phyloP scores from a whole-genome alignment of 495 filamentous ascomycete species.

The Glonium stellatum region DNA sequence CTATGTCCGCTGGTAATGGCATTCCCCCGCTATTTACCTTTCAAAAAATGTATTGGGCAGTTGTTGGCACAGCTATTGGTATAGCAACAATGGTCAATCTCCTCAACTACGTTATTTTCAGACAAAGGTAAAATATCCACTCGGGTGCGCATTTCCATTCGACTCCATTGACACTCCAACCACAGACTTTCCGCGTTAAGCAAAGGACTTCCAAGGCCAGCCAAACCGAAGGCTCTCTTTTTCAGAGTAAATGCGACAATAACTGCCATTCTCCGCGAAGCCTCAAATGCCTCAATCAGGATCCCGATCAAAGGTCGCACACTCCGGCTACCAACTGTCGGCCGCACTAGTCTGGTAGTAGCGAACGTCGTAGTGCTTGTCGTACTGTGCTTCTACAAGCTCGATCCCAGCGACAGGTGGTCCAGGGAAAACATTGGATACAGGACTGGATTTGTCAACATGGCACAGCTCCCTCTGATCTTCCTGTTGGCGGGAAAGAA shows the following conservation, averaged over 20 bases:
- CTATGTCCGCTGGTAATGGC: slow-evolving; percentile 45
- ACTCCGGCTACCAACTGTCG: slow-evolving; percentile 49
- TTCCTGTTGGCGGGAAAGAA: slow-evolving; percentile 74
- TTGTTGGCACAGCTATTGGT: slow-evolving; percentile 51
- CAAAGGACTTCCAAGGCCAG: slow-evolving; percentile 46
- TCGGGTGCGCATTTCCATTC: background rate
- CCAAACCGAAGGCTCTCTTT: slow-evolving; percentile 55
- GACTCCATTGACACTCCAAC: background rate
- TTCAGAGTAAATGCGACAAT: slow-evolving; percentile 55
- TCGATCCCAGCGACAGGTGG: slow-evolving; percentile 38
- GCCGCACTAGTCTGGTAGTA: slow-evolving; percentile 47
- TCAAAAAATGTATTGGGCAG: slow-evolving; percentile 54
- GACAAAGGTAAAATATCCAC: slow-evolving; percentile 42
- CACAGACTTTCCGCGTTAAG: slow-evolving; percentile 34
- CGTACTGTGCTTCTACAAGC: slow-evolving; percentile 48
- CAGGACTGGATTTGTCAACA: slow-evolving; percentile 66
- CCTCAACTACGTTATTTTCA: slow-evolving; percentile 39
- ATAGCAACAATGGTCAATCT: slow-evolving; percentile 46
- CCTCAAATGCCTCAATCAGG: slow-evolving; percentile 54
- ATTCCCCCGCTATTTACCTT: slow-evolving; percentile 42
- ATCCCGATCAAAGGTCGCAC: slow-evolving; percentile 44
- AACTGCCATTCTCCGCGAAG: slow-evolving; percentile 62
- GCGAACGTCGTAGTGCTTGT: slow-evolving; percentile 52
- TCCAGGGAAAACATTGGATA: slow-evolving; percentile 67
- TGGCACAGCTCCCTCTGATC: slow-evolving; percentile 75